These are phyloP conservation scores for Adansonia gregorii DNA, from an alignment of 441 rosid species.

Conservation along the genomic window DNA sequence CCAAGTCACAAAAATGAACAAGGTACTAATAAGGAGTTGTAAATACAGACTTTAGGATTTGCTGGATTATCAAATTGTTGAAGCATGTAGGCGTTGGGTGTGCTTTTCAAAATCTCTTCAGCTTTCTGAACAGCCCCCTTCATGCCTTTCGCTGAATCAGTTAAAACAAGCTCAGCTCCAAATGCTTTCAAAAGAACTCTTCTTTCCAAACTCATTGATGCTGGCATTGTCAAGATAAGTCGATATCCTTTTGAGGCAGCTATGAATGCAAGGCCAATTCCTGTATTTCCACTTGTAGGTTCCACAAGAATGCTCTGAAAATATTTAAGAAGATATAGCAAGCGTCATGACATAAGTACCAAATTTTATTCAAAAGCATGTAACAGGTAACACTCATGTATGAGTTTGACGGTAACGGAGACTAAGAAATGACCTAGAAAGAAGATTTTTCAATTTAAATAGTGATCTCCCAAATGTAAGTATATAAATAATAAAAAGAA, in stretches of 20 bases:
- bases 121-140: constrained; percentile 92
- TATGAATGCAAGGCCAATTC: constrained; percentile 94
- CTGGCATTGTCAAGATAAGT: constrained; percentile 92
- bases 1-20: constrained; percentile 13
- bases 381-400: not conserved
- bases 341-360: not conserved
- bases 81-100: constrained; percentile 80
- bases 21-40: not conserved
- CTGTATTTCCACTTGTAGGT: constrained; percentile 98
- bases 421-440: not conserved
- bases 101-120: constrained; percentile 82
- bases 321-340: constrained; percentile 12
- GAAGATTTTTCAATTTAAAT: not conserved
- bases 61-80: constrained; percentile 99
- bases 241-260: constrained; percentile 93
- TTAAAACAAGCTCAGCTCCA: constrained; percentile 92
- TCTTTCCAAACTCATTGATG: constrained; percentile 97
- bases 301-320: constrained; percentile 48
- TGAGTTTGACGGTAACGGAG: not conserved
- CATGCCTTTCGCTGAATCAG: constrained; percentile 93
- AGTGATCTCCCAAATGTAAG: not conserved
- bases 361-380: constrained; percentile 26
- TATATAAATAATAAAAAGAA: not conserved
- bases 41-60: constrained; percentile 77
- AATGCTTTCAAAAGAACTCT: constrained; percentile 90